Conservation (phyloP, 2,329 filamentous ascomycete genomes). For the Pezicula carpinea region DNA sequence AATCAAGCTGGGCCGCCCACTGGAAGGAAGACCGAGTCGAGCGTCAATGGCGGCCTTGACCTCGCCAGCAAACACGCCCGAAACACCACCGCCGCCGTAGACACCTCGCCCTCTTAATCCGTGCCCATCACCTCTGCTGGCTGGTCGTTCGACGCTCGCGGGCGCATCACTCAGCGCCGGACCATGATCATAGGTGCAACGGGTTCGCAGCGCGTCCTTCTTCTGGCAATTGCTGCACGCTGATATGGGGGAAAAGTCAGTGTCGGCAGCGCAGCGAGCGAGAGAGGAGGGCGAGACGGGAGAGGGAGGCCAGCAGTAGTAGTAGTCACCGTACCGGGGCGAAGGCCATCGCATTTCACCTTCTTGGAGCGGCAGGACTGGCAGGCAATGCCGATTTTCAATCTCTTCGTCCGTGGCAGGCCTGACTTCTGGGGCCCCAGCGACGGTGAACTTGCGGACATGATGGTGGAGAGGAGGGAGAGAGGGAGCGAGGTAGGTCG, state of each 20-base stretch:
- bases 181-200: constrained; percentile 24
- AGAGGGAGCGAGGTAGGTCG: too few species aligned
- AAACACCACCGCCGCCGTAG: neutral
- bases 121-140: too few species aligned
- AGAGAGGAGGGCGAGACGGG: neutral
- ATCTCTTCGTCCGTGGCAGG: constrained; percentile 29
- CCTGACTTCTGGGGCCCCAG: neutral
- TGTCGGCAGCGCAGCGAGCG: neutral
- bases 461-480: too few species aligned
- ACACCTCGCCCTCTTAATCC: neutral
- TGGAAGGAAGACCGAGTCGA: neutral
- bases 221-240: constrained; percentile 26
- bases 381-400: constrained; percentile 40
- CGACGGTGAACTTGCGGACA: neutral
- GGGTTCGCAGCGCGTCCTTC: constrained; percentile 25
- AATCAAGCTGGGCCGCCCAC: neutral
- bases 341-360: constrained; percentile 37
- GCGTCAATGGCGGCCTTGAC: constrained; percentile 1
- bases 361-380: constrained; percentile 37
- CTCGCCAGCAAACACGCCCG: neutral
- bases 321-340: constrained; percentile 27
- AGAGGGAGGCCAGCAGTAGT: neutral
- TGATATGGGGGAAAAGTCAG: too few species aligned
- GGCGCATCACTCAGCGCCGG: too few species aligned
- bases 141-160: too few species aligned